phyloP scores from a whole-genome alignment of 2,329 filamentous ascomycete genomes.

The Aureobasidium sp. region DNA sequence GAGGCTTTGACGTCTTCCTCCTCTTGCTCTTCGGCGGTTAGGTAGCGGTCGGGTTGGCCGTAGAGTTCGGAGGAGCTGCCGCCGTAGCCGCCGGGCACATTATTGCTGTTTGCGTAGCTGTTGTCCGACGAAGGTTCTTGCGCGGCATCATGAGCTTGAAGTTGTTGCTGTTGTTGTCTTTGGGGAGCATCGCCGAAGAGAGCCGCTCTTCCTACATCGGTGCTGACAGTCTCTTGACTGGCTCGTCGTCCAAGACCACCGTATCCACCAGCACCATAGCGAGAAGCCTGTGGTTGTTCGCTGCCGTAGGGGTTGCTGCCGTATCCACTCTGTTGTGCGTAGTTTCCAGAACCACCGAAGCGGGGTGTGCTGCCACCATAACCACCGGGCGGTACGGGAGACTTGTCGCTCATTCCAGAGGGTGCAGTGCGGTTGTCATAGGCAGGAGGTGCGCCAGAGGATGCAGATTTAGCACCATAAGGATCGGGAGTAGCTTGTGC shows the following conservation, averaged over 20 bases:
- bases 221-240: conserved; percentile 40
- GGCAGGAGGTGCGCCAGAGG: conserved; percentile 24
- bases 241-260: conserved; percentile 45
- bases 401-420: conserved; percentile 34
- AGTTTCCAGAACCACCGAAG: conserved; percentile 21
- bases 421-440: conserved; percentile 26
- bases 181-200: conserved; percentile 53
- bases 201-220: conserved; percentile 51
- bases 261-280: conserved; percentile 39
- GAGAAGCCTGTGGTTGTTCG: conserved; percentile 18
- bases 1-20: conserved; percentile 63
- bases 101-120: conserved; percentile 18
- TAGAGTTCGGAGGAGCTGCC: conserved; percentile 26
- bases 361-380: conserved; percentile 30
- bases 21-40: conserved; percentile 74
- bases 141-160: not conserved
- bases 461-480: conserved; percentile 36
- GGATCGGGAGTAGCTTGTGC: conserved; percentile 39
- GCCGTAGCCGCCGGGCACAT: conserved; percentile 15
- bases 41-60: conserved; percentile 59
- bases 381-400: conserved; percentile 34
- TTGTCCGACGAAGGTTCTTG: conserved; percentile 15
- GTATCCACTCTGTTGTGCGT: conserved; percentile 39
- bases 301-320: conserved; percentile 45
- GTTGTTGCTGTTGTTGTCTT: conserved; percentile 34